Evolutionary conservation across 331 rosid species (phyloP).

Genomic region (Prunus yedoensis): DNA sequence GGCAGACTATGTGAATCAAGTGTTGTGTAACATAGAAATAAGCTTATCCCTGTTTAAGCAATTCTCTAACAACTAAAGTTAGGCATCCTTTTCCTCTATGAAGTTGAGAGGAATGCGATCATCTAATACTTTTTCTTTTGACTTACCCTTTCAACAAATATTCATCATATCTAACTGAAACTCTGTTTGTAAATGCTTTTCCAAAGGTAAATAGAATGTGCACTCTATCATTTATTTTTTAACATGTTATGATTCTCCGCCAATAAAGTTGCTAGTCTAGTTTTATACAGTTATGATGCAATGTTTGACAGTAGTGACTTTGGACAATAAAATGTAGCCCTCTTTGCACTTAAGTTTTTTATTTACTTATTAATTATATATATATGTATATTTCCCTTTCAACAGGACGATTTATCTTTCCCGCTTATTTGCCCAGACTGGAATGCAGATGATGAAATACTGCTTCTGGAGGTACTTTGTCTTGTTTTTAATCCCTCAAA

Average conservation of each 20-base stretch:
- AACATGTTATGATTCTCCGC: neutral
- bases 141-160: neutral
- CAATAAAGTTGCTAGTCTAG: neutral
- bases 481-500: conserved; percentile 21
- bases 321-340: conserved; percentile 13
- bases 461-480: conserved; percentile 79
- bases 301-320: conserved; percentile 1
- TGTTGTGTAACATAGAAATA: neutral
- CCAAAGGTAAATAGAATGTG: neutral
- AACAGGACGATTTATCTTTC: conserved; percentile 89
- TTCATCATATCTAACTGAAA: conserved; percentile 4
- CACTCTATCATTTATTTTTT: neutral
- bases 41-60: conserved; percentile 2
- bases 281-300: too few relatives aligned
- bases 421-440: conserved; percentile 95
- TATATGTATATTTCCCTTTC: conserved; percentile 16
- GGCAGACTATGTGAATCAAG: conserved; percentile 15
- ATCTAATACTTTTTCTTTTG: neutral
- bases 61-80: conserved; percentile 2
- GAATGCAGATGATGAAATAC: conserved; percentile 98
- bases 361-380: neutral
- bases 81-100: neutral
- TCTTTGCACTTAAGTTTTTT: conserved; percentile 14
- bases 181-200: neutral
- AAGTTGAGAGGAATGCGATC: conserved; percentile 14